A percentile compares a stretch with the other conserved stretches of the same genome.
Conservation (phyloP, 176 grass and related monocot genomes). For the Urochloa ruziziensis region DNA sequence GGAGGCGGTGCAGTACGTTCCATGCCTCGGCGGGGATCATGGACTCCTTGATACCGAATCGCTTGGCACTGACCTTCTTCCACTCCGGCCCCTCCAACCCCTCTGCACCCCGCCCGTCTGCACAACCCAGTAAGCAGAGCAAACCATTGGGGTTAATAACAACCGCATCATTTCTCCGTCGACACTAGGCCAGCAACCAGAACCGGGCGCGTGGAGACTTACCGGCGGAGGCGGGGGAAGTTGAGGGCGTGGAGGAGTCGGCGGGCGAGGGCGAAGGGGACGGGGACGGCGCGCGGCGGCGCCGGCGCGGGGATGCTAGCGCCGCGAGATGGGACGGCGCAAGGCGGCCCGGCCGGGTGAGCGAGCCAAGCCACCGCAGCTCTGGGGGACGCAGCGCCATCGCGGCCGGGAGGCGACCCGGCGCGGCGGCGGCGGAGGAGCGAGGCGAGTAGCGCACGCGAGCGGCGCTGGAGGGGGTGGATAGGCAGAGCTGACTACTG, state of each 20-base stretch:
- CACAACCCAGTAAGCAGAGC: background rate
- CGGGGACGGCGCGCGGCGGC: conserved; percentile 39
- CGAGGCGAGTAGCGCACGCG: background rate
- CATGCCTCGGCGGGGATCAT: conserved; percentile 82
- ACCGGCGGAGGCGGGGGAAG: conserved; percentile 23
- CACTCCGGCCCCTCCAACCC: conserved; percentile 38
- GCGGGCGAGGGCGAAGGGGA: conserved; percentile 23
- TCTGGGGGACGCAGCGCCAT: conserved; percentile 70
- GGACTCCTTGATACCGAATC: conserved; percentile 66
- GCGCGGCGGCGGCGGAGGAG: conserved; percentile 19
- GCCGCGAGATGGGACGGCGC: conserved; percentile 23
- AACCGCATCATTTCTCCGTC: background rate
- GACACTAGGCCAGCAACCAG: background rate
- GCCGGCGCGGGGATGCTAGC: conserved; percentile 48
- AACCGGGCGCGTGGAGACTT: background rate
- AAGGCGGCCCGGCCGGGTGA: conserved; percentile 37
- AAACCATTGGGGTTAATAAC: background rate
- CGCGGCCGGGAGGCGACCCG: background rate
- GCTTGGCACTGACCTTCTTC: conserved; percentile 67
- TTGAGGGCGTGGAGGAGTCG: conserved; percentile 28
- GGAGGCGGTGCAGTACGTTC: conserved; percentile 70
- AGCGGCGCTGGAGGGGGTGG: background rate
- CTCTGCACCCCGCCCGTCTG: conserved; percentile 38
- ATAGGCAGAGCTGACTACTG: conserved; percentile 10
- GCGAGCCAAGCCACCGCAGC: conserved; percentile 52